Base-by-base conservation (phyloP, 2,329 filamentous ascomycete species). In the Trichoderma hamatum region DNA sequence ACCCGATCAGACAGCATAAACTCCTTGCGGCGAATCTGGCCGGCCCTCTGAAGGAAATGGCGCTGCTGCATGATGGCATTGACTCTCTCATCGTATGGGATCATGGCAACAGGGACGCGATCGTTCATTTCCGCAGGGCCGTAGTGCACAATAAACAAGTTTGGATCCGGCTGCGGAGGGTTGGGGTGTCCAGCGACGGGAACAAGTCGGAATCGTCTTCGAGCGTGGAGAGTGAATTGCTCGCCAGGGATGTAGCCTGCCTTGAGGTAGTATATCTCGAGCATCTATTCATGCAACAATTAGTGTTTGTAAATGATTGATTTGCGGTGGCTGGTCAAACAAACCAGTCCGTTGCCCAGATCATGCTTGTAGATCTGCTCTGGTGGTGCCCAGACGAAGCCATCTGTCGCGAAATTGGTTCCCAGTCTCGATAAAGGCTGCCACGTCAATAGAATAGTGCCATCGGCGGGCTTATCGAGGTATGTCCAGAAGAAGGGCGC, bases 401-500 rank as follows among this genome's bases (percentile, higher is more conserved):
- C 96, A 82, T 99, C 95, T 43, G 92, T 97, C 10, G 95, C 90
- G 77, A 94, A 97, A 74, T 89, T 90, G 1, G 87, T 89, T 4
- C 88, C 88, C 67, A 92, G 80, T 69, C 90, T 87, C 74, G 90
- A 86, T 64, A 91, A 84, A 2, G 95, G 92, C 78, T 97, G 94
- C 95, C 95, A 98, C 64, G 92, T 91, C 72, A 98, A 84, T 77
- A 96, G 88, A 55, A 97, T 87, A 10, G 90, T 91, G 68, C 94
- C 94, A 80, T 97, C 93, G 64, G 86, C 86, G 13, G 95, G 95
- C 65, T 89, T 87, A 74, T 96, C 89, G 68, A 98, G 88, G 79
- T 95, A 97, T 56, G 92, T 94, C 95, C 95, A 99, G 81, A 91
- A 92, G 85, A 99, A 94, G 3, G 95, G 89, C 60, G 94, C 90